These are phyloP conservation scores for Rhododendron griersonianum DNA, from an alignment of 148 eudicot species.

Conservation along the genomic window DNA sequence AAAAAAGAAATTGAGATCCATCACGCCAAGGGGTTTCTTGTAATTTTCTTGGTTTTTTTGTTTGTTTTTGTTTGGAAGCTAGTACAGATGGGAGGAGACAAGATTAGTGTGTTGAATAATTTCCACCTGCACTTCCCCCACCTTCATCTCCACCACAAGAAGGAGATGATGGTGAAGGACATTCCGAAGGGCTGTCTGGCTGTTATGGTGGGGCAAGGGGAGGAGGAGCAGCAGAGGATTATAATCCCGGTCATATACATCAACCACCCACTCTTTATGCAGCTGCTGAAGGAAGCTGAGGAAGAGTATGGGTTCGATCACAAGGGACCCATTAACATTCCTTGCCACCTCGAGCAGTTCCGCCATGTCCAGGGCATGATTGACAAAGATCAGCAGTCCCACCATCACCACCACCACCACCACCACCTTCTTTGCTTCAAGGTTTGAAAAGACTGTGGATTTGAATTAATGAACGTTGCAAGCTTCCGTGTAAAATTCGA, in stretches of 20 bases:
- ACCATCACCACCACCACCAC: conserved; percentile 27
- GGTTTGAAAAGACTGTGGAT: conserved; percentile 41
- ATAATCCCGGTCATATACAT: conserved; percentile 66
- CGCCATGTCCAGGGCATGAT: conserved; percentile 54
- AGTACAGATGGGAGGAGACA: conserved; percentile 37
- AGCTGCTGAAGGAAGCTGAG: conserved; percentile 74
- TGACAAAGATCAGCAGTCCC: conserved; percentile 37
- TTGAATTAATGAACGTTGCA: background rate
- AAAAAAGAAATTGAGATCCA: background rate
- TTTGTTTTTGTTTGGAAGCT: background rate
- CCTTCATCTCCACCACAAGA: conserved; percentile 30
- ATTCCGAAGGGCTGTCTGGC: conserved; percentile 84
- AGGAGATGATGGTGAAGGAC: conserved; percentile 25
- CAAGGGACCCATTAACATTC: conserved; percentile 74
- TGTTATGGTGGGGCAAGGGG: conserved; percentile 69
- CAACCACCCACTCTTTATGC: conserved; percentile 71
- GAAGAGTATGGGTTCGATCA: conserved; percentile 88
- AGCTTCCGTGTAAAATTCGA: background rate
- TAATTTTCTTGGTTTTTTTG: background rate
- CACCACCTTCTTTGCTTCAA: conserved; percentile 74
- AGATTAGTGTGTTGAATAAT: conserved; percentile 25
- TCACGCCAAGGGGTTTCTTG: background rate
- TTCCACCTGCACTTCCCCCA: conserved; percentile 40
- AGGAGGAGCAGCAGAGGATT: conserved; percentile 64
- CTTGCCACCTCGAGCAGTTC: conserved; percentile 85